Evolutionary conservation across 1,139 yeast species (phyloP), one percentile per base, ranked within the genome.

Genomic region (Kodamaea derodonti): DNA sequence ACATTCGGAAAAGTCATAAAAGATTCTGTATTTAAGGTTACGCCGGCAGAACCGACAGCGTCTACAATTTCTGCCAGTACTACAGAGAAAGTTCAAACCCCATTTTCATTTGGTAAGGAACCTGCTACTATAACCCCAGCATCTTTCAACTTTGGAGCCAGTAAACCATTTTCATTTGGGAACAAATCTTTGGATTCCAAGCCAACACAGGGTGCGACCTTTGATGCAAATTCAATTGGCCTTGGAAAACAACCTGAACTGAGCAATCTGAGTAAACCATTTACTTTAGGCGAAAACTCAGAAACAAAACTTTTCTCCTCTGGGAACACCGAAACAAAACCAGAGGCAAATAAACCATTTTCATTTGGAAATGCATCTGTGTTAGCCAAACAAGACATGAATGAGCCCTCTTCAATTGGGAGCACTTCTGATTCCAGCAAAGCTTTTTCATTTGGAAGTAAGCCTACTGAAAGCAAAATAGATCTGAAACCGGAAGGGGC

Each of bases 21-120:
- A 37, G 77, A 68, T 33, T 65, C 61, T 40, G 72, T 73, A 1
- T 78, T 78, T 53, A 77, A 75, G 41, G 52, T 77, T 6, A 14
- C 40, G n/a, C 22, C 43, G 16, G 24, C 33, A 30, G 34, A 14
- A 28, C 24, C 12, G 29, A 27, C 20, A 24, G 31, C 14, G 11
- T 15, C 9, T 7, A 13, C 26, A 7, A 5, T 9, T 7, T 18
- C 16, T 9, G 9, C 36, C 10, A 20, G 14, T 13, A 20, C 26
- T n/a, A 24, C 12, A 7, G 22, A 18, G 6, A 9, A 36, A n/a
- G 15, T 10, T 11, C 31, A 38, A 9, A 42, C 41, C 14, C 42
- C 46, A 14, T 40, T 43, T 23, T 27, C 42, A 4, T 41, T 45
- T 27, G 42, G 43, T 11, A 9, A 25, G 11, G 28, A 9, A 6